Percentiles rank a stretch among this genome's conserved stretches.
These are phyloP conservation scores for Venturia aucupariae DNA, from an alignment of 2,329 filamentous ascomycete species.

Conservation along the genomic window DNA sequence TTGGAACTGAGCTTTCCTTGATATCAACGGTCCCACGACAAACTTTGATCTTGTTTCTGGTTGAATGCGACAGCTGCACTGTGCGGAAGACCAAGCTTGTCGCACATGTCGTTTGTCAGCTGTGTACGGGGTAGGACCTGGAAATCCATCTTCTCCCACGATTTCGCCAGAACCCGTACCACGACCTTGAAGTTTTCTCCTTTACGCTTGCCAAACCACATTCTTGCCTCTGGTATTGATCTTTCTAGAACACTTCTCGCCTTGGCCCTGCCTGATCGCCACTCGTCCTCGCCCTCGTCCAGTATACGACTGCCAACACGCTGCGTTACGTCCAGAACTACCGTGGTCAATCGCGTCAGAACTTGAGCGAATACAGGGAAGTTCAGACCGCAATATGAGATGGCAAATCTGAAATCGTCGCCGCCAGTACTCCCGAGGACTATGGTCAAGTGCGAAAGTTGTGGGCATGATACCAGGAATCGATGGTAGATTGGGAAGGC, in stretches of 20 bases:
- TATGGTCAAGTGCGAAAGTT: not conserved
- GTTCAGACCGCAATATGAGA: not conserved
- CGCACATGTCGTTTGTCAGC: not conserved
- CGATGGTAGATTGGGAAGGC: not conserved
- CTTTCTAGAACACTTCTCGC: not conserved
- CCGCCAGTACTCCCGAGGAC: too few species aligned
- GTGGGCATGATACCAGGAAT: not conserved
- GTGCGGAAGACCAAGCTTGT: not conserved
- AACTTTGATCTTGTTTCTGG: not conserved
- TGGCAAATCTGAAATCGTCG: too few species aligned
- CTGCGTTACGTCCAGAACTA: not conserved
- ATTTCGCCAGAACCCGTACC: not conserved
- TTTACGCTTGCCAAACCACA: not conserved
- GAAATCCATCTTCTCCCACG: not conserved
- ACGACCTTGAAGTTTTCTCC: not conserved
- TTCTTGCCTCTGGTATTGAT: not conserved
- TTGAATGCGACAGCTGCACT: not conserved
- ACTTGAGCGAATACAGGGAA: not conserved
- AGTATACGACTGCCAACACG: too few species aligned
- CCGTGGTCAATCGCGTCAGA: not conserved
- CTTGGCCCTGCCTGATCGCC: not conserved
- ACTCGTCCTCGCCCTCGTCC: not conserved
- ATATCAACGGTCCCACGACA: too few species aligned
- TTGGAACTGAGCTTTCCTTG: not conserved
- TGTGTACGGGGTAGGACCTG: not conserved